Conservation (phyloP, 345 rosid species). For the Ailanthus altissimus region DNA sequence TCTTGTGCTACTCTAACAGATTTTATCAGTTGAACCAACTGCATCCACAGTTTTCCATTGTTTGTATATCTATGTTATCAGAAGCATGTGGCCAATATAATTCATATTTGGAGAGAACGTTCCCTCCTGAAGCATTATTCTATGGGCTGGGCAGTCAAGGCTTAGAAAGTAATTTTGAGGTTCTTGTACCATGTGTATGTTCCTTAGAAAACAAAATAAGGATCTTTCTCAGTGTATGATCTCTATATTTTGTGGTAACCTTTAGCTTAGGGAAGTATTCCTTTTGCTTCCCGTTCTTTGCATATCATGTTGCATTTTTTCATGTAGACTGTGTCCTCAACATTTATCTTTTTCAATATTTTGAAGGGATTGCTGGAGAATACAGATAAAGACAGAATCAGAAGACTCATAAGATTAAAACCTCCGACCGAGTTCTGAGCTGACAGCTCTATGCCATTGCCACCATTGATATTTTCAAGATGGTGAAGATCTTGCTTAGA, state of each 20-base stretch:
- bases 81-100: not conserved
- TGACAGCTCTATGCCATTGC: not conserved
- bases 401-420: conserved; percentile 72
- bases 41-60: too few relatives aligned
- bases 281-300: not conserved
- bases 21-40: too few relatives aligned
- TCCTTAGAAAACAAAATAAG: not conserved
- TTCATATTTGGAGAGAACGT: not conserved
- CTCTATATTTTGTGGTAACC: not conserved
- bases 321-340: not conserved
- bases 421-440: conserved; percentile 82
- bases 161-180: not conserved
- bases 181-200: not conserved
- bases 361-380: conserved; percentile 80
- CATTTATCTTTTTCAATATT: not conserved
- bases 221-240: not conserved
- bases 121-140: not conserved
- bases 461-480: not conserved
- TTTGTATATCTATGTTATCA: not conserved
- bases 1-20: too few relatives aligned
- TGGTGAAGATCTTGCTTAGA: not conserved
- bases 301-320: not conserved
- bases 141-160: not conserved
- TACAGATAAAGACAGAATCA: conserved; percentile 83
- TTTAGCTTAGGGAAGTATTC: not conserved